These are phyloP conservation scores for Mrakia blollopis DNA, from an alignment of 768 basidiomycete species.

Conservation along the genomic window DNA sequence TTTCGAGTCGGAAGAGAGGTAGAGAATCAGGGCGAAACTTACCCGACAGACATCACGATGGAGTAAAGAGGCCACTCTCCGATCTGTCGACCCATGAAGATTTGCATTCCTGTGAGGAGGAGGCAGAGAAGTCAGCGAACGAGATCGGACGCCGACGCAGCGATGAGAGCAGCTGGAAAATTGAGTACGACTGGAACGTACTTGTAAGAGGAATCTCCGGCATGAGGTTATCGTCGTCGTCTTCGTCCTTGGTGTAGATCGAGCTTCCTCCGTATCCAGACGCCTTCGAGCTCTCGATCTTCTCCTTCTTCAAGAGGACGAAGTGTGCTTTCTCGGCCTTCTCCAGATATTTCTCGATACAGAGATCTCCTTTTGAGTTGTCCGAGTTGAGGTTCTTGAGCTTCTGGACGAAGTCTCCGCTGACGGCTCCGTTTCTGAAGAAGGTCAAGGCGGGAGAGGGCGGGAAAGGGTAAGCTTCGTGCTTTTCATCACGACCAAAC, in stretches of 20 bases:
- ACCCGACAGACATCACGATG: conserved; percentile 31
- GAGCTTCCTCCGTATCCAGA: conserved; percentile 22
- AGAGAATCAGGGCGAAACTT: conserved; percentile 42
- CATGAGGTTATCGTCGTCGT: conserved; percentile 32
- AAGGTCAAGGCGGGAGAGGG: too few species aligned
- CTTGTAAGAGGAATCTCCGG: conserved; percentile 28
- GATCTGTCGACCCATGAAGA: conserved; percentile 71
- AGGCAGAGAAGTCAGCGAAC: neutral
- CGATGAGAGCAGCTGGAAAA: too few species aligned
- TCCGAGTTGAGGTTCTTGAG: conserved; percentile 70
- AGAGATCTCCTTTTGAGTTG: conserved; percentile 84
- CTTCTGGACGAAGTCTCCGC: conserved; percentile 80
- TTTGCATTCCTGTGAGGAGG: conserved; percentile 54
- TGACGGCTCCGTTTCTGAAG: conserved; percentile 70
- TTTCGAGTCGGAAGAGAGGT: conserved; percentile 56
- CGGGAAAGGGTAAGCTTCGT: too few species aligned
- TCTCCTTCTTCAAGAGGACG: conserved; percentile 54
- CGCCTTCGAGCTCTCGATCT: conserved; percentile 40
- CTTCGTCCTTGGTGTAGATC: conserved; percentile 30
- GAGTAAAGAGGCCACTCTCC: conserved; percentile 81
- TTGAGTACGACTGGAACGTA: neutral
- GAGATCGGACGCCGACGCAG: neutral
- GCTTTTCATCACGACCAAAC: too few species aligned
- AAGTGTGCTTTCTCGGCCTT: conserved; percentile 6
- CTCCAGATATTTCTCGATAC: conserved; percentile 68